phyloP scores from a whole-genome alignment of 2,329 filamentous ascomycete genomes.

The Fusarium palustre region DNA sequence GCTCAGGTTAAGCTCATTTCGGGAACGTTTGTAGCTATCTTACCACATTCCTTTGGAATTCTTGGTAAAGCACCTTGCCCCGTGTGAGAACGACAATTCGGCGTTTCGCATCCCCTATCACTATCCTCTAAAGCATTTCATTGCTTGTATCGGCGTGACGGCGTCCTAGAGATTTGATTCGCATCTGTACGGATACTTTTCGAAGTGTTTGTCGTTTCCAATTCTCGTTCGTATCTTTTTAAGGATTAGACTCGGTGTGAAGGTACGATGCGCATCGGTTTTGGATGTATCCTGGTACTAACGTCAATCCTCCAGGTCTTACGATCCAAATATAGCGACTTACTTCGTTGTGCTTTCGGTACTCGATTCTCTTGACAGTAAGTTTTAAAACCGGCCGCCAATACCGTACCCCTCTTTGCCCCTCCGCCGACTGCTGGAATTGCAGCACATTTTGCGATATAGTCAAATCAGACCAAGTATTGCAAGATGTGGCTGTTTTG shows the following conservation, averaged over 20 bases:
- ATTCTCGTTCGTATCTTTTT: constrained; percentile 46
- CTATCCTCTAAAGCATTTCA: constrained; percentile 47
- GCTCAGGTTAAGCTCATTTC: constrained; percentile 56
- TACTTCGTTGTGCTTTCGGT: constrained; percentile 45
- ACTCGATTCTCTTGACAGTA: constrained; percentile 42
- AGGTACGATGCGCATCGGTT: constrained; percentile 25
- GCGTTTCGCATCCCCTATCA: constrained; percentile 45
- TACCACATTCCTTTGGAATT: constrained; percentile 57
- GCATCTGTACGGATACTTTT: constrained; percentile 54
- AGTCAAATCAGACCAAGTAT: background rate
- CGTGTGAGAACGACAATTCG: constrained; percentile 46
- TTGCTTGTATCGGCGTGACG: constrained; percentile 56
- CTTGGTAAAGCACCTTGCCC: constrained; percentile 52
- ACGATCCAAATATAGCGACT: constrained; percentile 46
- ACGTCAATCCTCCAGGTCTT: constrained; percentile 36
- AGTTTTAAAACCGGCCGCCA: constrained; percentile 7
- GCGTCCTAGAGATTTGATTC: constrained; percentile 54
- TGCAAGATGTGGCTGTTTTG: background rate
- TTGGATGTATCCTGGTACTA: constrained; percentile 2
- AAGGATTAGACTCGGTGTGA: constrained; percentile 47
- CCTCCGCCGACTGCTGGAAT: background rate
- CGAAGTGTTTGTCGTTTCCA: constrained; percentile 54
- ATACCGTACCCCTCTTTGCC: background rate
- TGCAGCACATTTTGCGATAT: background rate
- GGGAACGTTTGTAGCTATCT: constrained; percentile 54